Evolutionary conservation across 192 early-diverging fungal genomes (phyloP), one percentile per base, ranked within the genome.

Genomic region (Diversispora eburnea): DNA sequence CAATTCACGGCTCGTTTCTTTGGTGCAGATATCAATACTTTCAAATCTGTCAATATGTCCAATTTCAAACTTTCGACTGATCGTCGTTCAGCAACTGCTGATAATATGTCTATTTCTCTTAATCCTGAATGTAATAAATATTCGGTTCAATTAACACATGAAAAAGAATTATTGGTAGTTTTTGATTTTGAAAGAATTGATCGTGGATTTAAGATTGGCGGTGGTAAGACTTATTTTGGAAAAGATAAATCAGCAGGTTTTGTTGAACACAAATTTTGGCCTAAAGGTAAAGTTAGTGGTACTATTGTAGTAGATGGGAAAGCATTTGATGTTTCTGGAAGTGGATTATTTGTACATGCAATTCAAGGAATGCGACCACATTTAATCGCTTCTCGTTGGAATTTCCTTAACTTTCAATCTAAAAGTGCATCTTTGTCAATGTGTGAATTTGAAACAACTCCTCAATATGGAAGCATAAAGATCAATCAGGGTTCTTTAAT

Each of bases 341-440:
- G 83, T 17, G 91, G 89, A 43, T 79, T 92, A 67, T 95, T 92
- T 80, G 86, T 93, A 42, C 91, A 95, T 62, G 96, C 93, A 5
- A 82, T 94, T 70, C 92, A 95, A 77, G 89, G 84, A 76, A 91
- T 93, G 84, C 87, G 91, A 73, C 94, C 95, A 39, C 92, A 96
- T 49, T 84, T 90, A 58, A 88, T 93, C 33, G 91, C 89, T 13
- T 86, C 88, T 51, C 87, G 88, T 78, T 98, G 93, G 93, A 95
- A 91, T 77, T 94, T 93, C 82, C 79, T 85, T 47, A 88, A 91
- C 73, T 92, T 98, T 77, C 90, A 91, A 46, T 83, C 82, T 13
- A 73, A 84, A 20, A 83, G 87, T 43, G 88, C 88, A 72, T 80
- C 87, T 51, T 70, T 93, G 7, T 73, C 88, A 17, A 77, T 92